phyloP scores from a whole-genome alignment of 169 alveolate species.

The Cryptosporidium meleagridis region DNA sequence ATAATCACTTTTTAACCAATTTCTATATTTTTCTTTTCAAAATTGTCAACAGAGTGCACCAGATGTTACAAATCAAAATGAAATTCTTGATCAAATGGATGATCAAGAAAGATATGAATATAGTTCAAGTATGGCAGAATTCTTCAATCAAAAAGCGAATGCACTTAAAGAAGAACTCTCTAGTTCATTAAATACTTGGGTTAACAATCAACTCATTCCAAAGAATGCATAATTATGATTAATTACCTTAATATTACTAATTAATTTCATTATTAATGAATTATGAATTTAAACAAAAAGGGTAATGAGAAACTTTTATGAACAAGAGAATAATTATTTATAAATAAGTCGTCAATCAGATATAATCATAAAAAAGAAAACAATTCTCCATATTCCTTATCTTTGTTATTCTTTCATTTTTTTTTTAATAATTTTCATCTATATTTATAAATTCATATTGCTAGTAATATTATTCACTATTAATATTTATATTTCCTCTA shows the following conservation, averaged over 20 bases:
- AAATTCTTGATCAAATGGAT: conserved; percentile 65
- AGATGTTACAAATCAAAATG: conserved; percentile 37
- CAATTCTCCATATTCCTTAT: neutral
- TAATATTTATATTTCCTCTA: too few relatives aligned
- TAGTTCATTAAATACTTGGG: conserved; percentile 43
- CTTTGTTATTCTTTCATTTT: too few relatives aligned
- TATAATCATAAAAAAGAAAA: too few relatives aligned
- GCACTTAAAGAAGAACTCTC: conserved; percentile 64
- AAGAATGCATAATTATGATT: neutral
- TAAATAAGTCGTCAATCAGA: too few relatives aligned
- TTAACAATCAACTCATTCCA: conserved; percentile 54
- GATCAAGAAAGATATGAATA: conserved; percentile 59
- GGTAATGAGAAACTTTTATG: too few relatives aligned
- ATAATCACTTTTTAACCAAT: neutral
- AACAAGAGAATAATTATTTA: too few relatives aligned
- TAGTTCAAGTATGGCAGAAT: conserved; percentile 58
- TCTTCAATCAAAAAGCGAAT: conserved; percentile 44
- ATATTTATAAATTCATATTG: too few relatives aligned
- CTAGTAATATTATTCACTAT: neutral
- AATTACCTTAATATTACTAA: neutral
- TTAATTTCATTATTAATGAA: neutral
- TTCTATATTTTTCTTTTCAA: neutral
- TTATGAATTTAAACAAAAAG: too few relatives aligned
- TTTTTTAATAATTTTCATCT: neutral
- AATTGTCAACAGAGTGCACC: conserved; percentile 21